Evolutionary conservation across 345 rosid genomes (phyloP).

Genomic region (Bruguiera gymnorhiza): DNA sequence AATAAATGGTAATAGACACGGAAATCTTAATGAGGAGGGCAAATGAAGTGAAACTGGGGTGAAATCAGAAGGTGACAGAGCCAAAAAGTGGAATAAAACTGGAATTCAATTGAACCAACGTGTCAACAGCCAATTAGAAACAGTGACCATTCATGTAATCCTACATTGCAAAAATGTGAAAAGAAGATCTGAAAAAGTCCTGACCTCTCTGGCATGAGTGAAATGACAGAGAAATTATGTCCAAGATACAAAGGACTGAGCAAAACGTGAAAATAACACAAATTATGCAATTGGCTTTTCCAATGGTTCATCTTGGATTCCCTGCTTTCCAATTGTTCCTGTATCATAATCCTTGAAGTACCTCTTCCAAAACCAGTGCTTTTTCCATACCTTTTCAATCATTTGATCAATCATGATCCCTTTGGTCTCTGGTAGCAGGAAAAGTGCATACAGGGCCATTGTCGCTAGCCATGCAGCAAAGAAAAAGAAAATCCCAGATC

Average conservation of each 20-base stretch:
- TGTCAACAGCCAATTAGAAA: not conserved
- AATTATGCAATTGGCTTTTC: not conserved
- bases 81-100: no score
- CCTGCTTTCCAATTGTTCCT: not conserved
- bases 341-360: constrained; percentile 16
- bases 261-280: not conserved
- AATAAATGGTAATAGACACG: no score
- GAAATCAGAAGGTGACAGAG: no score
- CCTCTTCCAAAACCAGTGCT: constrained; percentile 65
- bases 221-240: not conserved
- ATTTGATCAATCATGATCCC: constrained; percentile 59
- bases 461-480: constrained; percentile 40
- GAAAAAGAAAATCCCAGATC: constrained; percentile 54
- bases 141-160: not conserved
- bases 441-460: constrained; percentile 26
- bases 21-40: no score
- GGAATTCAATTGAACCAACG: not conserved
- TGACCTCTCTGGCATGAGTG: not conserved
- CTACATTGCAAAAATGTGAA: no score
- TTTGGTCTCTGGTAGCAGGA: constrained; percentile 62
- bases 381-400: constrained; percentile 52
- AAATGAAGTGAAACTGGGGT: no score
- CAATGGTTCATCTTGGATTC: not conserved
- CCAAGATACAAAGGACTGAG: not conserved
- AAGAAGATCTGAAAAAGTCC: not conserved